Base-by-base conservation (phyloP, 2,329 filamentous ascomycete species). In the Beauveria medogensis region DNA sequence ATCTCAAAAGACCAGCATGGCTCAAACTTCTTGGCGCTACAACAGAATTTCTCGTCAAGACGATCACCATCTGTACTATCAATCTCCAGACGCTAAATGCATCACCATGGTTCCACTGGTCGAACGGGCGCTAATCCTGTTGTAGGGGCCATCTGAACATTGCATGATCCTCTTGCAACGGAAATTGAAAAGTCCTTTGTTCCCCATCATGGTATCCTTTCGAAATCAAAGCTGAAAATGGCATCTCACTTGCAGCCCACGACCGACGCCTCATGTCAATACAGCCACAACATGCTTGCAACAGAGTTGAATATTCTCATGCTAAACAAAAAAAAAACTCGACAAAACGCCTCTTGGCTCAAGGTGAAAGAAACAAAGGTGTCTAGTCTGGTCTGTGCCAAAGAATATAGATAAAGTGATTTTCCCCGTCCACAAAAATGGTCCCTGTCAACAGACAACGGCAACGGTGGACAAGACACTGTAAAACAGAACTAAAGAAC, bases 231-330 rank as follows among this genome's bases (percentile, higher is more conserved):
- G 12, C 6, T 16, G 14, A 37, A 6, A 16, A 37, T 37, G 12
- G 14, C 34, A 16, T 37, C 34, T 37, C 34, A 16, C 12, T 37
- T 37, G 12, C 34, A 37, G 34, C 34, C 34, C 34, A 22, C 34
- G 18, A 30, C 18, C 12, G 5, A 30, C 14, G n/a, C 40, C 22
- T 46, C 44, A 20, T 30, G 3, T 14, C n/a, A 30, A 24, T 14
- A 57, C 20, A 41, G 9, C 22, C 44, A 48, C n/a, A 3, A 43
- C 9, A 18, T 59, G 47, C 47, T 34, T 51, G 26, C 22, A 59
- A 59, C 41, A 56, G 50, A 57, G 56, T 59, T n/a, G 43, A 24
- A 12, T 34, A 51, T 59, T 59, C 16, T 59, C 47, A 59, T 59
- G 47, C 56, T 59, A 59, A 51, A 52, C 56, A 59, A 59, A 59